Conservation (phyloP, 78 protist genomes). For the Chrysochromulina tobinii region DNA sequence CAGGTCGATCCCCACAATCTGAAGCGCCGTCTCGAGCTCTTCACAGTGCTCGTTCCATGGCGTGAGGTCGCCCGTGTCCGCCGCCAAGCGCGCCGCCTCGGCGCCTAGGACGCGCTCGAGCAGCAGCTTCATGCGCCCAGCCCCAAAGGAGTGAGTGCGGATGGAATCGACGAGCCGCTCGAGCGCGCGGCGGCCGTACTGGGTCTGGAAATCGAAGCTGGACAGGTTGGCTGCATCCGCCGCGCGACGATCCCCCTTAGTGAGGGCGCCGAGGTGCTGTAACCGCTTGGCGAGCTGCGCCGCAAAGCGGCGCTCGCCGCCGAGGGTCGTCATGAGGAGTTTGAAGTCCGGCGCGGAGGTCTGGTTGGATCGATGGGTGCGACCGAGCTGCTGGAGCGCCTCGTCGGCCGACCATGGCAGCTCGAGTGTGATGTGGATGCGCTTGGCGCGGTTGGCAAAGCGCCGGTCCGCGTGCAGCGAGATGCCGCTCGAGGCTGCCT, state of each 20-base stretch:
- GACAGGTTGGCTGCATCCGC: too few species aligned
- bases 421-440: conserved; percentile 22
- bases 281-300: conserved; percentile 42
- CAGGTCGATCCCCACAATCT: not conserved
- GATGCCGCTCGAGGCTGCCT: conserved; percentile 42
- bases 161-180: too few species aligned
- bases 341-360: not conserved
- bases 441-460: not conserved
- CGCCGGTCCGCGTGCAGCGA: conserved; percentile 1
- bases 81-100: not conserved
- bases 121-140: not conserved
- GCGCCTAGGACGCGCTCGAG: not conserved
- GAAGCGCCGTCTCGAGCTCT: not conserved
- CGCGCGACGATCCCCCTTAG: conserved; percentile 45
- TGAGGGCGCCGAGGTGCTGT: conserved; percentile 30
- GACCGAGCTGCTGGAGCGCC: not conserved
- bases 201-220: not conserved
- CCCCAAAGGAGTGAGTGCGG: not conserved
- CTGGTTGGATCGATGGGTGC: not conserved
- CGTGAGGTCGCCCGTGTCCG: too few species aligned
- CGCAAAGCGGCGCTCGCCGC: conserved; percentile 46
- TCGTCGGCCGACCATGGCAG: conserved; percentile 20
- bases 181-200: not conserved
- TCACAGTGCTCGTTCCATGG: not conserved
- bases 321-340: conserved; percentile 11